Evolutionary conservation across 75 land plant genomes (phyloP), one percentile per base, ranked within the genome.

Genomic region (Pinus taeda): DNA sequence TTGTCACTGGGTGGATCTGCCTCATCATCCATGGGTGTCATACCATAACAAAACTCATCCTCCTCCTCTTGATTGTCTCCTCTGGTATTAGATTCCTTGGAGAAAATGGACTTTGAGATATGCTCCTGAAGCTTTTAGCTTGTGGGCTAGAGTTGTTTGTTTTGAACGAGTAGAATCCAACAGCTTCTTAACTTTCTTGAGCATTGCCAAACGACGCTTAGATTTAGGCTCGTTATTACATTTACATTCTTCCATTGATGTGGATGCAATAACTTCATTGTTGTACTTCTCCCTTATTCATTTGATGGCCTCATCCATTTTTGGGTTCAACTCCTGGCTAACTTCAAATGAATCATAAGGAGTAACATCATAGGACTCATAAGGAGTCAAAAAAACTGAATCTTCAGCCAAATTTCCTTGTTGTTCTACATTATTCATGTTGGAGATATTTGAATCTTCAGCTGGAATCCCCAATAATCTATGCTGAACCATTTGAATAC

Each of bases 311-410:
- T 79, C 77, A 57, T 83, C 79, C 55, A 81, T 78, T 64, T 83
- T 82, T 22, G 86, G 84, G 76, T 81, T 81, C 22, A 90, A 63
- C 78, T 88, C 92, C 57, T 87, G 65, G 55, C 92, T 90, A 8
- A 76, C 84, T 37, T 81, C 62, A 66, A 90, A 82, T 21, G 90
- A 88, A 53, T 83, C 75, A 57, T 55, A 53, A 24, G 57, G 60
- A 15, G 75, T 74, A 26, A 21, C 75, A 15, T 55, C 75, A 57
- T 61, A 55, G 33, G 57, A 53, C 75, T 55, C 75, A 53, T 57
- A 57, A 74, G 75, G 60, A 57, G 75, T 53, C 33, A 5, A 69
- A n/a, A 69, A 39, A 11, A 42, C 14, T 0, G 72, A 55, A 13
- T 57, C 37, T 4, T 24, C 30, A 0, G 18, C 75, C 20, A 11